phyloP scores from a whole-genome alignment of 768 basidiomycete genomes.

The Pulveroboletus ravenelii region DNA sequence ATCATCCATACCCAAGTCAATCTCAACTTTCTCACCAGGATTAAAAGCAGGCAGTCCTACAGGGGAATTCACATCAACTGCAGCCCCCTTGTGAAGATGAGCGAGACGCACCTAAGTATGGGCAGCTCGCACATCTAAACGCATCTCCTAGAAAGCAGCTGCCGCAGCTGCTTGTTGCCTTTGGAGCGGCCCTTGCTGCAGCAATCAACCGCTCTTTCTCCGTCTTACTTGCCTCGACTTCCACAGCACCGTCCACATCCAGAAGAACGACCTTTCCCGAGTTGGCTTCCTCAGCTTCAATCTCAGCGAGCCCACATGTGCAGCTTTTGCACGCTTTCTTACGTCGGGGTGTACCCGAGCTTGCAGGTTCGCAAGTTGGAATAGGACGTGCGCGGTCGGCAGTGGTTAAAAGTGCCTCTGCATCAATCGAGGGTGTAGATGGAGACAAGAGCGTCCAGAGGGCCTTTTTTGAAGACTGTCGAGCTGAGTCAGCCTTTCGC shows the following conservation, averaged over 20 bases:
- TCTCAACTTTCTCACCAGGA: constrained; percentile 96
- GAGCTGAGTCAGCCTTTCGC: constrained; percentile 47
- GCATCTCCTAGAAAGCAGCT: constrained; percentile 98
- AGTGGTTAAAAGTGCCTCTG: constrained; percentile 77
- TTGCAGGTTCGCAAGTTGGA: constrained; percentile 68
- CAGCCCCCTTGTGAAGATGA: constrained; percentile 4
- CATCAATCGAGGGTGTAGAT: constrained; percentile 70
- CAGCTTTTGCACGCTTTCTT: constrained; percentile 96
- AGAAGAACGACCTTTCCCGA: constrained; percentile 61
- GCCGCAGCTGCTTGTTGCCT: constrained; percentile 95
- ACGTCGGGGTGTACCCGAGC: constrained; percentile 48
- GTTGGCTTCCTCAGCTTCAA: constrained; percentile 77
- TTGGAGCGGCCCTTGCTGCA: constrained; percentile 69
- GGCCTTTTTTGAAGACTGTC: constrained; percentile 77
- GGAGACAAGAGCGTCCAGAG: constrained; percentile 80
- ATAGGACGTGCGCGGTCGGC: constrained; percentile 78
- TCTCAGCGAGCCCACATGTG: constrained; percentile 91
- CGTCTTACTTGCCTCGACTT: constrained; percentile 49
- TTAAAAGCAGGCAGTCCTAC: constrained; percentile 95
- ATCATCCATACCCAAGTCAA: constrained; percentile 85
- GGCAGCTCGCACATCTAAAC: constrained; percentile 93
- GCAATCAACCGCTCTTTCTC: constrained; percentile 63
- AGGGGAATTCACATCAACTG: constrained; percentile 3
- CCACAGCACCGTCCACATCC: constrained; percentile 53
- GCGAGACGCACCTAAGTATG: constrained; percentile 80